Base-by-base conservation (phyloP, 2,329 filamentous ascomycete species). In the Venturia oleaginea region DNA sequence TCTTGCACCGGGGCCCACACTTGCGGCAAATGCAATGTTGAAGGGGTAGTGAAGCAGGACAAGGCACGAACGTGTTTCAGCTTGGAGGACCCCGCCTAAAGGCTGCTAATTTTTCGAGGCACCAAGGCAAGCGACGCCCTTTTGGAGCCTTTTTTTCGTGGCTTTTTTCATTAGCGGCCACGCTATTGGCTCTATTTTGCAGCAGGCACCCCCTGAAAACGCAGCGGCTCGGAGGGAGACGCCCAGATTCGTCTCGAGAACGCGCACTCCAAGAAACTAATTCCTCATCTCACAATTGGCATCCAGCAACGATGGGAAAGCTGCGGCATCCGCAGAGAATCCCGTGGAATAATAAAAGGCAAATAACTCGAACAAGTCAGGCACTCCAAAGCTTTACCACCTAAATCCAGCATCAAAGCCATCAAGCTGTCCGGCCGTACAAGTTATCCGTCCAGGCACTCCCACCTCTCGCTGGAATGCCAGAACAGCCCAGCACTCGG, bases 1-100 rank as follows among this genome's bases (percentile, higher is more conserved):
- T 57, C 51, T 57, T 57, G 51, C 51, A 57, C 30, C 15, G 1
- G 27, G 51, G 15, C 30, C 51, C 51, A 34, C 51, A 34, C 15
- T 22, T 57, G 51, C 51, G 51, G 51, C 51, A 57, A 51, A 27
- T n/a, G n/a, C n/a, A n/a, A n/a, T n/a, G 46, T 51, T 51, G 46
- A 51, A 51, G 46, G 22, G 51, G 27, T 8, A 57, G 51, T 57
- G 51, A 57, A 34, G 51, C 51, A 57, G 51, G 51, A 32, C 30
- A n/a, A 10, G 24, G 48, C 7, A 17, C 48, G 32, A 24, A n/a
- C 10, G 30, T 32, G 51, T 57, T 57, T 57, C 51, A 57, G 51
- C 51, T 55, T 34, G 8, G 8, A 24, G 22, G 1, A 2, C n/a
- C n/a, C 46, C n/a, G 46, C 46, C 42, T 5, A 22, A 46, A 46